phyloP scores from a whole-genome alignment of 495 filamentous ascomycete genomes.

The Penicillium coprophilum region DNA sequence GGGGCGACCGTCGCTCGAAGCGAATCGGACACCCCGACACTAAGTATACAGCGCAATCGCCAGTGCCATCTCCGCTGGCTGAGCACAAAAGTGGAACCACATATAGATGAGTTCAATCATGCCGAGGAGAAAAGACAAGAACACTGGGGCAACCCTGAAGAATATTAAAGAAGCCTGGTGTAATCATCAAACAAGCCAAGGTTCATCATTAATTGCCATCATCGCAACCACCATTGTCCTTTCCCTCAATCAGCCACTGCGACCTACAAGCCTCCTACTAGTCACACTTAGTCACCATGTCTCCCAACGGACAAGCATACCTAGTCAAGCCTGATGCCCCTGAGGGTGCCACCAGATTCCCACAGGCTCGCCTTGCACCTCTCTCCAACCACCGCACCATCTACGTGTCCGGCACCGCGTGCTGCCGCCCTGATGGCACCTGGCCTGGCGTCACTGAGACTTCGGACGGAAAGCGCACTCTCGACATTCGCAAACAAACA shows the following conservation, averaged over 20 bases:
- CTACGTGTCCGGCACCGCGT: constrained; percentile 36
- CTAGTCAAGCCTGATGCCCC: constrained; percentile 32
- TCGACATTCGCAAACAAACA: constrained; percentile 35
- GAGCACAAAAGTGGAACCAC: neutral
- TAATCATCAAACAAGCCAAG: neutral
- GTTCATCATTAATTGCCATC: neutral
- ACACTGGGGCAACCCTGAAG: neutral
- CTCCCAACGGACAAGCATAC: constrained; percentile 35
- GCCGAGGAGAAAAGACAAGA: neutral
- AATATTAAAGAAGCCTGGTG: neutral
- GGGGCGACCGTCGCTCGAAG: neutral
- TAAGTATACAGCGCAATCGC: neutral
- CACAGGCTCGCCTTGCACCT: constrained; percentile 33
- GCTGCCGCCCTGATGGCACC: constrained; percentile 19
- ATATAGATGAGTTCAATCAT: neutral
- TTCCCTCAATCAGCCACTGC: neutral
- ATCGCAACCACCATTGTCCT: neutral
- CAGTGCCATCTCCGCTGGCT: neutral
- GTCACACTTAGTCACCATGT: constrained; percentile 18
- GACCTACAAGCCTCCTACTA: neutral
- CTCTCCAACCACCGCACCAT: constrained; percentile 34
- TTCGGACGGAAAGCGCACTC: constrained; percentile 29
- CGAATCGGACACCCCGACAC: neutral
- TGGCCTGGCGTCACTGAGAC: constrained; percentile 32
- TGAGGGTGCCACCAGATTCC: constrained; percentile 27